Base-by-base conservation (phyloP, 2,329 filamentous ascomycete genomes). In the Dothidotthia symphoricarpi region DNA sequence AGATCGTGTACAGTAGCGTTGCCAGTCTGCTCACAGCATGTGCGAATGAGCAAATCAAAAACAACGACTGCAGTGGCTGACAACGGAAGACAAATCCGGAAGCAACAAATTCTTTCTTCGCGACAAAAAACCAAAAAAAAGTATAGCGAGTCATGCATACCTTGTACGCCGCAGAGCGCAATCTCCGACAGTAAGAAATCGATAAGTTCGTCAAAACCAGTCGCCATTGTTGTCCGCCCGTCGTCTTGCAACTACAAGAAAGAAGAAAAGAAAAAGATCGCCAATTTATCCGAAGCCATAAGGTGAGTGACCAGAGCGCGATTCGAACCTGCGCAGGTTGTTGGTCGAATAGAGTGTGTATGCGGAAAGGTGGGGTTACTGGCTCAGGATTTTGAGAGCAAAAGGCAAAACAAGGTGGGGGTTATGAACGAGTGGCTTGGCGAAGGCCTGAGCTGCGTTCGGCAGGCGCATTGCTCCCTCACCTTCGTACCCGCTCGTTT, bases 171-270 rank as follows among this genome's bases (percentile, higher is more conserved):
- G 49, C 72, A 73, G 31, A 82, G 69, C 16, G 79, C 79, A 59
- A 83, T 74, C 61, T 80, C 75, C 43, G 75, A 72, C 31, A 82
- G 67, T 39, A 83, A 56, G 63, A 72, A 76, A 55, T 81, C 73
- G 45, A 82, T 70, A 48, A 83, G 64, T 33, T 75, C 71, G 56
- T 80, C 78, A 43, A 80, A 67, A 37, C 74, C 75, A 41, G 49
- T 48, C 46, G 59, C 51, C 61, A 65, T 64, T n/a, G 24, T 48
- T 24, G 25, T 39, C 39, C 41, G 17, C 39, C 40, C 51, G 35
- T 44, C 48, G 49, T 47, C 51, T 43, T 47, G 24, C 53, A 38
- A 31, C 51, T 49, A 28, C 40, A 22, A 32, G 34, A 17, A 35
- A 26, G 17, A 33, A 32, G 34, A 22, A 34, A 43, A 28, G 33